Base-by-base conservation (phyloP, 73 alveolate genomes). In the Loxodes magnus region DNA sequence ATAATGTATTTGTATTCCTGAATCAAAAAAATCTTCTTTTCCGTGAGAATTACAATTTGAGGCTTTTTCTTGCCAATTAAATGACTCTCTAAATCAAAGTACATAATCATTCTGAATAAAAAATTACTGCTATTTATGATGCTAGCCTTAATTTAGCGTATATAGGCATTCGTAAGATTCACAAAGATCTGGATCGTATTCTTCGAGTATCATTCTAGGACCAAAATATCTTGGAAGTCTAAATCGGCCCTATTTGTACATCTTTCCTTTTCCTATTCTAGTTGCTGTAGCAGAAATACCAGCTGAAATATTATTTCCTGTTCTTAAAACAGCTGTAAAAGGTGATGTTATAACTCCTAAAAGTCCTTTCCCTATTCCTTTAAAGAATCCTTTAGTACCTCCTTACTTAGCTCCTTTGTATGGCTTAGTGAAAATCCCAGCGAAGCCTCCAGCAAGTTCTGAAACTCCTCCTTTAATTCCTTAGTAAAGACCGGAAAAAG, bases 361-460 rank as follows among this genome's bases (percentile, higher is more conserved):
- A 9, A 87, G 19, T 6, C 97, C 97, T n/a, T 76, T 49, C 14
- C 97, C 97, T 19, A 87, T 42, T 5, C 97, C 97, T 44, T 77
- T 63, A 28, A 73, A 67, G 33, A 87, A 61, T 12, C 97, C 97
- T 51, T 63, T 71, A 3, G 87, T 89, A 0, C 97, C 97, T 50
- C 52, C 83, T 21, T 78, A 56, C 57, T 82, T 82, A 0, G 89
- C 90, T 29, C 84, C 82, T 5, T 65, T 29, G 58, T 49, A 67
- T 4, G 97, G 84, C 39, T 78, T 82, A 28, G 83, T 71, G 41
- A 87, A 75, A 3, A 87, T 51, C n/a, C 97, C 97, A 25, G 90
- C 61, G 12, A 87, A 43, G 2, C 97, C 97, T 39, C 78, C 72
- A 22, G 77, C 74, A 25, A 87, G 49, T 50, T 87, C 97, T 10